phyloP scores from a whole-genome alignment of 768 basidiomycete species.

The Phaeotremella fagi region DNA sequence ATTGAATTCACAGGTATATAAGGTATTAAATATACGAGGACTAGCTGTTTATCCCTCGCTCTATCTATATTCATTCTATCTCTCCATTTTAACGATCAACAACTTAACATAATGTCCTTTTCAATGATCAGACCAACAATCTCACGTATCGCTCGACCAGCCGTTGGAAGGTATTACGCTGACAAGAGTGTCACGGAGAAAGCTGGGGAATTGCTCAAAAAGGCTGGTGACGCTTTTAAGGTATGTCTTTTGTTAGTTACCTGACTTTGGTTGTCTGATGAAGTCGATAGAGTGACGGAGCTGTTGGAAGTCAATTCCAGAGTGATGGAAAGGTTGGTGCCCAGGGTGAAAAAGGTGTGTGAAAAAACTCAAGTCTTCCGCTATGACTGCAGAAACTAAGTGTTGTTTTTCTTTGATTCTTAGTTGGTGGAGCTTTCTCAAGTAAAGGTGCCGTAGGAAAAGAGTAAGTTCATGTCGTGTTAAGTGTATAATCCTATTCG shows the following conservation, averaged over 20 bases:
- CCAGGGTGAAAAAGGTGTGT: slow-evolving; percentile 22
- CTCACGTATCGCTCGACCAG: not conserved
- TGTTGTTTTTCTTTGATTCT: no score
- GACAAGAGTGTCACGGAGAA: slow-evolving; percentile 10
- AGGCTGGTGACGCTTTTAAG: slow-evolving; percentile 36
- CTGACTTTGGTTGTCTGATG: not conserved
- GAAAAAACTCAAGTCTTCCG: no score
- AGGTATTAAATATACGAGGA: no score
- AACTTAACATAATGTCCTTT: slow-evolving; percentile 6
- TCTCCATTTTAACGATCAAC: slow-evolving; percentile 2
- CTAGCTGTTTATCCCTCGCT: no score
- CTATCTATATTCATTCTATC: no score
- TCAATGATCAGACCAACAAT: not conserved
- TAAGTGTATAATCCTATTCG: no score
- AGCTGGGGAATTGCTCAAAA: slow-evolving; percentile 27
- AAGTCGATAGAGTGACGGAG: slow-evolving; percentile 22
- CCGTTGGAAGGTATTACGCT: slow-evolving; percentile 1
- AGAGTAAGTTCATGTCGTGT: slow-evolving; percentile 18
- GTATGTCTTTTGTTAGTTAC: slow-evolving; percentile 9
- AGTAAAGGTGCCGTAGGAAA: slow-evolving; percentile 34
- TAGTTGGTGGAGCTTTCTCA: slow-evolving; percentile 35
- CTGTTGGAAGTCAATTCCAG: slow-evolving; percentile 30
- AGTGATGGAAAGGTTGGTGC: slow-evolving; percentile 27
- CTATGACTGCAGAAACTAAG: no score
- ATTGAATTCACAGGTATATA: no score